Conservation (phyloP, 768 basidiomycete genomes). For the Rhizopogon vesiculosus region DNA sequence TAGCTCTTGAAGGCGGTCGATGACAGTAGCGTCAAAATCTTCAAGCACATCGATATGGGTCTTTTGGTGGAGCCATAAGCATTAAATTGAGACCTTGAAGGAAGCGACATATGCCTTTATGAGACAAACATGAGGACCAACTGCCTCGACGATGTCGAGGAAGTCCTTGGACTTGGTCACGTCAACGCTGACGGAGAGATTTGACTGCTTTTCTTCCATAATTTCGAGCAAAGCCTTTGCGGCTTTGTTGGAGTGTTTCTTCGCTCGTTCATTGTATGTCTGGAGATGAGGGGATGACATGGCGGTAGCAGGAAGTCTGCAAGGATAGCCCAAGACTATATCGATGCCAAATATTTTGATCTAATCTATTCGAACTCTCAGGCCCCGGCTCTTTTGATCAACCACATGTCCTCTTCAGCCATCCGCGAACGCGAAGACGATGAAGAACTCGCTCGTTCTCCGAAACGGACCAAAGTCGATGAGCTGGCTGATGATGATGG, state of each 20-base stretch:
- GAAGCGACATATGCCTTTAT: conserved; percentile 66
- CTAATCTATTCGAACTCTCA: conserved; percentile 1
- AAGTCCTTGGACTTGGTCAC: conserved; percentile 78
- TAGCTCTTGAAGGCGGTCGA: conserved; percentile 64
- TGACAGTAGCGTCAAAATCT: conserved; percentile 76
- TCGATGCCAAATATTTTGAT: background rate
- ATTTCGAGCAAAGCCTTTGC: conserved; percentile 74
- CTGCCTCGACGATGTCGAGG: conserved; percentile 79
- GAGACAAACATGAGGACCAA: conserved; percentile 87
- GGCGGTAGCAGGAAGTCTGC: conserved; percentile 3
- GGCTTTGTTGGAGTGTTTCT: conserved; percentile 62
- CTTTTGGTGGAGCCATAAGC: conserved; percentile 42
- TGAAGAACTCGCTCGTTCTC: conserved; percentile 27
- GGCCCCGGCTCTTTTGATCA: background rate
- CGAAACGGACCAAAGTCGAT: conserved; percentile 35
- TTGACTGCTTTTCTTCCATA: conserved; percentile 84
- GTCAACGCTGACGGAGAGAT: conserved; percentile 95
- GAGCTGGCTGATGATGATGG: conserved; percentile 10
- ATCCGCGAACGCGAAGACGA: conserved; percentile 52
- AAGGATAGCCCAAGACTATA: no score
- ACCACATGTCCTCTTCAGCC: conserved; percentile 26
- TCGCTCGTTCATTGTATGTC: conserved; percentile 61
- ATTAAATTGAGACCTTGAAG: conserved; percentile 7
- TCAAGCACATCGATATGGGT: conserved; percentile 96
- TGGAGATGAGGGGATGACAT: conserved; percentile 36